Evolutionary conservation across 179 eudicot species (phyloP).

Genomic region (Dionaea muscipula): DNA sequence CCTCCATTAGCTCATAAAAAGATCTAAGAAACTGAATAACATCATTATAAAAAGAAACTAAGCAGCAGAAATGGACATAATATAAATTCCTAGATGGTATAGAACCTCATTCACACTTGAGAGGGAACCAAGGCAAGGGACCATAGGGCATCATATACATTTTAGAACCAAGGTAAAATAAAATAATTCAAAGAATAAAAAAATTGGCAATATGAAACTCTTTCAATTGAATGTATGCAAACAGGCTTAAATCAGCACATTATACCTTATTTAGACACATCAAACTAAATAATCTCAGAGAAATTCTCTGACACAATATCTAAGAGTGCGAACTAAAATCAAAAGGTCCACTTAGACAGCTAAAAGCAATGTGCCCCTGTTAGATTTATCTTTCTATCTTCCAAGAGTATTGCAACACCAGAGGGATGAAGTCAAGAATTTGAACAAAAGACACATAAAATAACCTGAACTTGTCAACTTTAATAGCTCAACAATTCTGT

Average conservation of each 20-base stretch:
- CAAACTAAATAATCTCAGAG: neutral
- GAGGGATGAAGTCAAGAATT: no score
- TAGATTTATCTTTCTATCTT: no score
- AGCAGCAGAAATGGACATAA: neutral
- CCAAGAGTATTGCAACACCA: no score
- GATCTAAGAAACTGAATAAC: neutral
- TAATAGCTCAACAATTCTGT: conserved; percentile 77
- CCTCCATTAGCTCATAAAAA: neutral
- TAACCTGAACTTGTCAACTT: conserved; percentile 83
- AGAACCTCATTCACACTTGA: no score
- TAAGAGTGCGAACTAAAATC: no score
- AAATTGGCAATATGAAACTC: no score
- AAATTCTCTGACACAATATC: no score
- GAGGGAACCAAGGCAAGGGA: neutral
- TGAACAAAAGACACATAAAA: conserved; percentile 16
- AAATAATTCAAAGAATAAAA: no score
- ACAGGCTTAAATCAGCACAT: neutral
- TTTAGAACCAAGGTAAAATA: no score
- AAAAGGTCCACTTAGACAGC: no score
- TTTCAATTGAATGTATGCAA: neutral
- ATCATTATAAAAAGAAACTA: neutral
- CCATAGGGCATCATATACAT: neutral
- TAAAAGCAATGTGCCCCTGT: no score
- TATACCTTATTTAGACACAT: neutral
- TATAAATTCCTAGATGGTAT: no score